Percentiles rank a stretch among this genome's conserved stretches.
Evolutionary conservation across 148 eudicot species (phyloP).

Genomic region (Rhododendron molle): DNA sequence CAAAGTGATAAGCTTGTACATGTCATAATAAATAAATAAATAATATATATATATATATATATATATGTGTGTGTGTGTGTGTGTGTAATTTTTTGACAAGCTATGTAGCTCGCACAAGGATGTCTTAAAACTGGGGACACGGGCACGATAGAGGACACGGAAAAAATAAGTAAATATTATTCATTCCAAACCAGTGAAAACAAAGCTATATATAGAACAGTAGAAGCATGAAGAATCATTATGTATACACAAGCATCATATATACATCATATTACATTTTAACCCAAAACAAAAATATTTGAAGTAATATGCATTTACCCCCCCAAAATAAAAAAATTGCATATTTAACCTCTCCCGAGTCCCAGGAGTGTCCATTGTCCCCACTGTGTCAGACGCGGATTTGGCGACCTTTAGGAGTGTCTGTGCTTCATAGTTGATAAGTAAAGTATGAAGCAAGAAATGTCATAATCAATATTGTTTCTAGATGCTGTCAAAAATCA

Average conservation of each 20-base stretch:
- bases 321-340: too few relatives aligned
- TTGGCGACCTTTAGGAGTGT: neutral
- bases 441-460: neutral
- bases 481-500: constrained; percentile 19
- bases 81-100: too few relatives aligned
- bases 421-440: neutral
- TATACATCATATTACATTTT: neutral
- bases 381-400: neutral
- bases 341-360: too few relatives aligned
- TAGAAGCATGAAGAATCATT: neutral
- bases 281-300: neutral
- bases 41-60: too few relatives aligned
- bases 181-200: neutral
- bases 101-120: neutral
- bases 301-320: neutral
- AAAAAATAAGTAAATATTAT: too few relatives aligned
- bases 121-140: neutral
- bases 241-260: neutral
- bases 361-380: too few relatives aligned
- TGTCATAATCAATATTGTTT: neutral
- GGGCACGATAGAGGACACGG: neutral
- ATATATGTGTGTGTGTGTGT: too few relatives aligned
- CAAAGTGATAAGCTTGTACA: neutral
- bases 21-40: too few relatives aligned
- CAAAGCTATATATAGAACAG: neutral